Evolutionary conservation across 176 grass and related monocot species (phyloP).

Genomic region (Raddia distichophylla): DNA sequence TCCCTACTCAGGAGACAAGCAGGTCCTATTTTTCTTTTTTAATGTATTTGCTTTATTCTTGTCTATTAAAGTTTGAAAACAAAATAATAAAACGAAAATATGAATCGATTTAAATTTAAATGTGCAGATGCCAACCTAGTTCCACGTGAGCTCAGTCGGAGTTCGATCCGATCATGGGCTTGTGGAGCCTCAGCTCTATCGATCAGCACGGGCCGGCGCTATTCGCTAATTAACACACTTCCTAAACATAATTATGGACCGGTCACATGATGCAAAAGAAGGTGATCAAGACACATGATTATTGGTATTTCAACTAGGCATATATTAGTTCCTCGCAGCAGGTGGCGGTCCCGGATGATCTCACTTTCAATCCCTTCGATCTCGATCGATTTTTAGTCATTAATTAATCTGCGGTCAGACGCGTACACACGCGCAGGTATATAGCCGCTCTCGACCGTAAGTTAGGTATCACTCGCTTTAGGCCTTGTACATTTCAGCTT

Average conservation of each 20-base stretch:
- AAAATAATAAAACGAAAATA: too few species aligned
- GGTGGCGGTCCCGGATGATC: not conserved
- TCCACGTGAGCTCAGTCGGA: too few species aligned
- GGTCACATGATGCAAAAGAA: not conserved
- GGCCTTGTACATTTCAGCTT: too few species aligned
- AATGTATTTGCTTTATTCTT: too few species aligned
- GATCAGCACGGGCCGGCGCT: not conserved
- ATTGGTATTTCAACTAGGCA: not conserved
- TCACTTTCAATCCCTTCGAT: not conserved
- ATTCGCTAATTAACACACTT: not conserved
- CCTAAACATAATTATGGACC: not conserved
- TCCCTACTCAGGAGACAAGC: too few species aligned
- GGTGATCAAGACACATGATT: not conserved
- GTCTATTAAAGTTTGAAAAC: too few species aligned
- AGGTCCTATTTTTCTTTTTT: too few species aligned
- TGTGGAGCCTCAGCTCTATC: too few species aligned
- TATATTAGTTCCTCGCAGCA: not conserved
- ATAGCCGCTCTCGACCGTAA: not conserved
- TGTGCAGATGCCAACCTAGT: too few species aligned
- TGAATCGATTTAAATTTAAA: too few species aligned
- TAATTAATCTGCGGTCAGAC: not conserved
- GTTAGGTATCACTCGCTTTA: conserved; percentile 51
- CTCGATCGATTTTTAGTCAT: not conserved
- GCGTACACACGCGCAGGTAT: not conserved
- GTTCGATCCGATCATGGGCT: too few species aligned